These are phyloP conservation scores for Isabelozyma rhagii DNA, from an alignment of 805 yeast genomes.

Conservation along the genomic window DNA sequence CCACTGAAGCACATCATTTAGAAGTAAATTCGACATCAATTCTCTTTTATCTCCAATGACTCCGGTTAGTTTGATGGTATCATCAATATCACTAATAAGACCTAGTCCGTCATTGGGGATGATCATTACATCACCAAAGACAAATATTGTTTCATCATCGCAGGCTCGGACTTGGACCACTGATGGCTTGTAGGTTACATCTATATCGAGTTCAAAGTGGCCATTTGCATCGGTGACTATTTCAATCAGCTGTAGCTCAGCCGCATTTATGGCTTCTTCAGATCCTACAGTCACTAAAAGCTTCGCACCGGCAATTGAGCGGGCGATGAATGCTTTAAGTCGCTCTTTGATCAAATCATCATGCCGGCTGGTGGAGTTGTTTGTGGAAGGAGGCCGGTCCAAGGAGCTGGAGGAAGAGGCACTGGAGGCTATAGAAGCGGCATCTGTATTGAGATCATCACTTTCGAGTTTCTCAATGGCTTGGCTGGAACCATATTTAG, in stretches of 20 bases:
- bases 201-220: conserved; percentile 52
- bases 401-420: conserved; percentile 1
- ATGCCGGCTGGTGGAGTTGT: conserved; percentile 5
- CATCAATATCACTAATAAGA: conserved; percentile 89
- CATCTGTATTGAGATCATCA: conserved; percentile 21
- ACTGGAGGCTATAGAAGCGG: conserved; percentile 4
- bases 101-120: conserved; percentile 55
- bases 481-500: conserved; percentile 33
- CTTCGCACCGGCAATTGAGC: conserved; percentile 58
- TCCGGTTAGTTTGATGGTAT: conserved; percentile 88
- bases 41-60: conserved; percentile 85
- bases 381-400: conserved; percentile 2
- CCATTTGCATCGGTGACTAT: conserved; percentile 65
- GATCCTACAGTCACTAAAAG: conserved; percentile 57
- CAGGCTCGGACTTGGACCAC: conserved; percentile 49
- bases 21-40: conserved; percentile 72
- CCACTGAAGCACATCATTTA: conserved; percentile 64
- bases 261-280: conserved; percentile 24
- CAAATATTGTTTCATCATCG: conserved; percentile 45
- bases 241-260: conserved; percentile 21
- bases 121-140: conserved; percentile 43
- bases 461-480: conserved; percentile 24
- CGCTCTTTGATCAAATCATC: conserved; percentile 61
- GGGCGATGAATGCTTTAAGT: conserved; percentile 66
- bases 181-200: conserved; percentile 60